phyloP scores from a whole-genome alignment of 768 basidiomycete species.

The Aureoboletus auriporus region DNA sequence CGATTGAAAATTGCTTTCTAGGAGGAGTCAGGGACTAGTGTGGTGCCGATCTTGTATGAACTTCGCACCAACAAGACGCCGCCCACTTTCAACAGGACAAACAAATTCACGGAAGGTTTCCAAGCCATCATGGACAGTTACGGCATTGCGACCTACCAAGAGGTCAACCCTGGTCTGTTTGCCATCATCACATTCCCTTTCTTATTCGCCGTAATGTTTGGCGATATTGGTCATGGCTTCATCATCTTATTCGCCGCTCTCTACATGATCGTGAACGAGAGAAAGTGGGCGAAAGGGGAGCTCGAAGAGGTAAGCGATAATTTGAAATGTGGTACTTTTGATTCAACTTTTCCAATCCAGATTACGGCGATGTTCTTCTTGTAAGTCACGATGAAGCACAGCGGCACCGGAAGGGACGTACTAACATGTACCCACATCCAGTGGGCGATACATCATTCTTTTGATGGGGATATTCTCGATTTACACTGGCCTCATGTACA shows the following conservation, averaged over 20 bases:
- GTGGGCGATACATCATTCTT: slow-evolving; percentile 97
- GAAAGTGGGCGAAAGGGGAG: slow-evolving; percentile 65
- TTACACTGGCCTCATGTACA: slow-evolving; percentile 97
- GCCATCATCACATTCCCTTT: slow-evolving; percentile 94
- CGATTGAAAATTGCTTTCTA: slow-evolving; percentile 14
- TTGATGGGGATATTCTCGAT: slow-evolving; percentile 97
- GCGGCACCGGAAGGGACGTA: slow-evolving; percentile 3
- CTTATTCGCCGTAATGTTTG: slow-evolving; percentile 99
- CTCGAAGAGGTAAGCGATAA: slow-evolving; percentile 61
- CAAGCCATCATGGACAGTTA: slow-evolving; percentile 99
- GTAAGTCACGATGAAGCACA: slow-evolving; percentile 45
- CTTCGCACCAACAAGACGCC: slow-evolving; percentile 86
- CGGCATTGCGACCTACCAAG: slow-evolving; percentile 91
- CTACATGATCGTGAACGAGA: slow-evolving; percentile 86
- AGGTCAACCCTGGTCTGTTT: slow-evolving; percentile 95
- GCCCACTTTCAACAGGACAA: slow-evolving; percentile 91
- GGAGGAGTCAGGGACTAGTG: slow-evolving; percentile 89
- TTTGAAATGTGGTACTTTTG: background rate
- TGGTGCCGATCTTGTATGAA: slow-evolving; percentile 91
- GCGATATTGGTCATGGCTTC: slow-evolving; percentile 94
- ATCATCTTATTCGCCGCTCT: slow-evolving; percentile 75
- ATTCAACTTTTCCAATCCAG: slow-evolving; percentile 35
- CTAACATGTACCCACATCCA: slow-evolving; percentile 41
- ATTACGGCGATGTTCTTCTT: slow-evolving; percentile 89
- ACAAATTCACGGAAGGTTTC: slow-evolving; percentile 95